Conservation (phyloP, 441 rosid genomes). For the Populus hybrid region DNA sequence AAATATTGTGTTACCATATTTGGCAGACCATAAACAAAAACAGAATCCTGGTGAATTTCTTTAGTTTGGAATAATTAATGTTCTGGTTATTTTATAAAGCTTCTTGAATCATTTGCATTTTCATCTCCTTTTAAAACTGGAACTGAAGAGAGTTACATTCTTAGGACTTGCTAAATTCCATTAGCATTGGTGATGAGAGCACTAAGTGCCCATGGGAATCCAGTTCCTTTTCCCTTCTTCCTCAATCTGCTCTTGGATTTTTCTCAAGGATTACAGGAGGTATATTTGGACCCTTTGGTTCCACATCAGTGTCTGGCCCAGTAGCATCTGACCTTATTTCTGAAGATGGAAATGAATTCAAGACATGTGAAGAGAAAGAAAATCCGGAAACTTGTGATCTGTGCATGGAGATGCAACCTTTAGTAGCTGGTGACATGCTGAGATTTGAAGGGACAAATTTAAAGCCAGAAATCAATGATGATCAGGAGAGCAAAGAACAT, state of each 20-base stretch:
- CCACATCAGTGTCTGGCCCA: constrained; percentile 37
- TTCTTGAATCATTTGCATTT: not conserved
- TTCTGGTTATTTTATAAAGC: not conserved
- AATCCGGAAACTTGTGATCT: constrained; percentile 30
- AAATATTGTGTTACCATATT: not conserved
- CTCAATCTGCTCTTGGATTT: constrained; percentile 65
- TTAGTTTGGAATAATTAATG: not conserved
- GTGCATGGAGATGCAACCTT: constrained; percentile 36
- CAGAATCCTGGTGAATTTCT: not conserved
- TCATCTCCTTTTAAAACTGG: not conserved
- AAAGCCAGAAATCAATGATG: constrained; percentile 30
- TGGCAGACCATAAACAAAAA: not conserved
- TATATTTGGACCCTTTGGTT: constrained; percentile 54
- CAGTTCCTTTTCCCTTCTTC: constrained; percentile 45
- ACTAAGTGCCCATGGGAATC: constrained; percentile 30
- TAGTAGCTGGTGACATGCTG: constrained; percentile 27
- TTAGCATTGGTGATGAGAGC: constrained; percentile 34
- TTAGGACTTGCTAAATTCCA: constrained; percentile 48
- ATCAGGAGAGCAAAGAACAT: constrained; percentile 27
- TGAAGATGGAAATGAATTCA: constrained; percentile 39
- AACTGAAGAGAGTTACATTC: constrained; percentile 23
- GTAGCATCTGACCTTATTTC: constrained; percentile 31
- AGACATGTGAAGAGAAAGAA: constrained; percentile 31
- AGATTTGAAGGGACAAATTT: constrained; percentile 17
- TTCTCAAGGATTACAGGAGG: constrained; percentile 51